Conservation (phyloP, 768 basidiomycete genomes). For the Gloeophyllum trabeum region DNA sequence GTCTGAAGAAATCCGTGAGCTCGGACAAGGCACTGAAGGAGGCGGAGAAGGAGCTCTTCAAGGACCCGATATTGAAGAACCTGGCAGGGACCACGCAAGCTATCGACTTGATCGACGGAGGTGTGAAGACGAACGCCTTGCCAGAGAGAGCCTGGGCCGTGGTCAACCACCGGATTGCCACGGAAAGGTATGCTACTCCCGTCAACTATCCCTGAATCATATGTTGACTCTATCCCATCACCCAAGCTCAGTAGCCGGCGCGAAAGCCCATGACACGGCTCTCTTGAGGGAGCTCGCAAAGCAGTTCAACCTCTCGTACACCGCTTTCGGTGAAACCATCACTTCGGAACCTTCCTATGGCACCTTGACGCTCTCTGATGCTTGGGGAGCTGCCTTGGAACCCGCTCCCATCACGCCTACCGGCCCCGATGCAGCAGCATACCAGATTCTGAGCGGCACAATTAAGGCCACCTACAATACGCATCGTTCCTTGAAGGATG, state of each 20-base stretch:
- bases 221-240: not conserved
- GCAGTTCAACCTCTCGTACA: constrained; percentile 28
- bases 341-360: constrained; percentile 19
- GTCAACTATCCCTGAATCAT: not conserved
- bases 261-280: constrained; percentile 17
- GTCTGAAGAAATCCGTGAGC: constrained; percentile 14
- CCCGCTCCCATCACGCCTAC: constrained; percentile 34
- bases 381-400: constrained; percentile 20
- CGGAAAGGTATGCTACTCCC: constrained; percentile 12
- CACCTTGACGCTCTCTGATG: constrained; percentile 24
- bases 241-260: constrained; percentile 18
- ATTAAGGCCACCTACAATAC: constrained; percentile 26
- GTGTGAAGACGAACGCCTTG: constrained; percentile 32
- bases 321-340: constrained; percentile 26
- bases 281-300: constrained; percentile 17
- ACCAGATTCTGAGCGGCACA: constrained; percentile 28
- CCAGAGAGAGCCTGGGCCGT: constrained; percentile 23
- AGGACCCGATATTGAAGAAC: constrained; percentile 14
- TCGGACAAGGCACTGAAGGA: constrained; percentile 20
- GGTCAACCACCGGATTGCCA: constrained; percentile 15
- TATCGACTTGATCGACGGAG: constrained; percentile 28
- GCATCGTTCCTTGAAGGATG: constrained; percentile 14
- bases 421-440: constrained; percentile 21
- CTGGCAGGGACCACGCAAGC: constrained; percentile 30
- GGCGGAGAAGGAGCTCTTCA: constrained; percentile 20